Conservation (phyloP, 305 asterid species). For the Euphrasia arctica region DNA sequence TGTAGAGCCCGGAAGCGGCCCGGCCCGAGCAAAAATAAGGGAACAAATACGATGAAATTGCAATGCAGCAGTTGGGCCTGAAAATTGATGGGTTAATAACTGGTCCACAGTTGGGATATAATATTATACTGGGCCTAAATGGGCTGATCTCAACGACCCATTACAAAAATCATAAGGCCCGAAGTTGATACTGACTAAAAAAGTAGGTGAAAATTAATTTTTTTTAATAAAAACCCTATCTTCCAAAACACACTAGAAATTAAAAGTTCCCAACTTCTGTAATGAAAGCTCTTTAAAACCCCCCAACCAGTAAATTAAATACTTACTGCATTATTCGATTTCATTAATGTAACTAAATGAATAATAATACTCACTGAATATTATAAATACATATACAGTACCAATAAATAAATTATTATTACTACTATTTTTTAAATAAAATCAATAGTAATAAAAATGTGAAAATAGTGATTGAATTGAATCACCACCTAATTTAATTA, state of each 20-base stretch:
- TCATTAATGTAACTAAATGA: background rate
- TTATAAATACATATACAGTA: too few species aligned
- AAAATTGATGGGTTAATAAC: too few species aligned
- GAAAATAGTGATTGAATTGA: conserved; percentile 3
- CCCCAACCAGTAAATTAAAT: conserved; percentile 14
- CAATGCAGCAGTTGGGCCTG: too few species aligned
- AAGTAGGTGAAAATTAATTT: conserved; percentile 7
- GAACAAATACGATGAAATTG: too few species aligned
- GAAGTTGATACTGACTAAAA: background rate
- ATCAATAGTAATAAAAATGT: background rate
- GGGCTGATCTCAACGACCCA: too few species aligned
- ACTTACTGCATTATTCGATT: background rate
- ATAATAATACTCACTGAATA: too few species aligned
- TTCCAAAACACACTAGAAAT: background rate
- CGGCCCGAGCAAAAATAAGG: too few species aligned
- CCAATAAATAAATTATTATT: too few species aligned
- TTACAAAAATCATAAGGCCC: background rate
- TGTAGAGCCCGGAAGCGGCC: too few species aligned
- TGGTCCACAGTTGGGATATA: too few species aligned
- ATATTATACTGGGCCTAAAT: too few species aligned
- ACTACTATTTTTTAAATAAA: too few species aligned
- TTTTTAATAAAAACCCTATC: conserved; percentile 14
- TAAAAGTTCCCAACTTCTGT: conserved; percentile 9
- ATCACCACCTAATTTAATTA: conserved; percentile 26
- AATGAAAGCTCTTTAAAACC: conserved; percentile 18